phyloP scores from a whole-genome alignment of 345 rosid genomes.

The Pseudoturritis turrita region DNA sequence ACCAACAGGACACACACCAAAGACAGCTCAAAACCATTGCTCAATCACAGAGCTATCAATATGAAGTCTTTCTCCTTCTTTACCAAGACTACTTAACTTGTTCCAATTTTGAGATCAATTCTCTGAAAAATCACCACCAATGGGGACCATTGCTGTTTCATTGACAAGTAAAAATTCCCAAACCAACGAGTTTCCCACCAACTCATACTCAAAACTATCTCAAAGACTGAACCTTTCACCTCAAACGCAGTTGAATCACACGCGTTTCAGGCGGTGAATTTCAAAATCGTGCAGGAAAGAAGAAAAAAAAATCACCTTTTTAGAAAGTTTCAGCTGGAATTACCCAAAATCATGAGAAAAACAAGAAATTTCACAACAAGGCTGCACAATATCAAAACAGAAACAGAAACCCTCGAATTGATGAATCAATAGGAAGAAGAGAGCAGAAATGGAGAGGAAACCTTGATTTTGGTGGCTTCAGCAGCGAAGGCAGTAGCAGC shows the following conservation, averaged over 20 bases:
- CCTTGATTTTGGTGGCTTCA: slow-evolving; percentile 89
- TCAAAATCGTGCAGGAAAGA: background rate
- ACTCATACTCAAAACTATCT: background rate
- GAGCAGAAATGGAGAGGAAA: background rate
- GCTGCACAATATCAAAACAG: slow-evolving; percentile 2
- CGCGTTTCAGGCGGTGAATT: background rate
- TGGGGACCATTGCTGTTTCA: background rate
- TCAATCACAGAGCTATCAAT: background rate
- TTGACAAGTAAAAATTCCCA: background rate
- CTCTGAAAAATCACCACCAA: background rate
- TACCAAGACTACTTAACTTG: background rate
- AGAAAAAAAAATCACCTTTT: background rate
- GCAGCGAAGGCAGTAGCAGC: slow-evolving; percentile 89
- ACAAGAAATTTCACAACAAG: background rate
- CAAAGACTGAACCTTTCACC: background rate
- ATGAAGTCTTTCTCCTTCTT: background rate
- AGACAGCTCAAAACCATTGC: background rate
- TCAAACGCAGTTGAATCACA: background rate
- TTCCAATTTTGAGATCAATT: background rate
- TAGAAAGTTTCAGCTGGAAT: background rate
- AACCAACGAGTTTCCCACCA: background rate
- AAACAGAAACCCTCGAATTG: background rate
- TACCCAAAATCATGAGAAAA: background rate
- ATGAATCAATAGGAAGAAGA: background rate
- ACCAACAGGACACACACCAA: background rate